Evolutionary conservation across 257 asterid species (phyloP), one percentile per base, ranked within the genome.

Genomic region (Misopates orontium): DNA sequence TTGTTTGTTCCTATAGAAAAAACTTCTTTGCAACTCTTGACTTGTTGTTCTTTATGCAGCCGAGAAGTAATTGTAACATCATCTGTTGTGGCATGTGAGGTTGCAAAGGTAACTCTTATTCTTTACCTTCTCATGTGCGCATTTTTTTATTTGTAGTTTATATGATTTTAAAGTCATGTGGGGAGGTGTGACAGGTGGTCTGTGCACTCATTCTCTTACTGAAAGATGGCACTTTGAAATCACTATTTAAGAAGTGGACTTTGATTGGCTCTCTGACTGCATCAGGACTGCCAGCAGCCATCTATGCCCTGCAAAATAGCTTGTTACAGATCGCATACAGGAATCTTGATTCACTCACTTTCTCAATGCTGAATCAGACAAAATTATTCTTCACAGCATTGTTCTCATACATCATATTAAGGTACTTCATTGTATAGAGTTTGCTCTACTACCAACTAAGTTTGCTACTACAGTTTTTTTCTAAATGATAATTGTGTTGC

Each of bases 211-310:
- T 83, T 67, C 89, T 94, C 75, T 79, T 94, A 83, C 83, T 82
- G 50, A 90, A 82, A 86, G 86, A 87, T 32, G 99, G 99, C 56
- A 82, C 73, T 45, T 75, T 94, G 78, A 83, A 73, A 78, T 88
- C 80, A 76, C 54, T 83, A 42, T 80, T 71, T 69, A 83, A 78
- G 75, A 82, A 86, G 32, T 94, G 99, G 99, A 94, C 89, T 62
- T 79, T 94, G 77, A 55, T 86, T 68, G 91, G 88, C 71, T 88
- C 95, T 51, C 75, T 90, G 81, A 90, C 95, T 58, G 99, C 96
- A 74, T 94, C 99, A 56, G 97, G 96, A 53, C 80, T 94, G 44
- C 99, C 97, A 25, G 96, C 99, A 47, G 96, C 96, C 66, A 94
- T 88, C 63, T 94, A 94, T 70, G 97, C 99, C 28, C 85, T 94